phyloP scores from a whole-genome alignment of 2,329 filamentous ascomycete genomes.

The Colletotrichum simmondsii region DNA sequence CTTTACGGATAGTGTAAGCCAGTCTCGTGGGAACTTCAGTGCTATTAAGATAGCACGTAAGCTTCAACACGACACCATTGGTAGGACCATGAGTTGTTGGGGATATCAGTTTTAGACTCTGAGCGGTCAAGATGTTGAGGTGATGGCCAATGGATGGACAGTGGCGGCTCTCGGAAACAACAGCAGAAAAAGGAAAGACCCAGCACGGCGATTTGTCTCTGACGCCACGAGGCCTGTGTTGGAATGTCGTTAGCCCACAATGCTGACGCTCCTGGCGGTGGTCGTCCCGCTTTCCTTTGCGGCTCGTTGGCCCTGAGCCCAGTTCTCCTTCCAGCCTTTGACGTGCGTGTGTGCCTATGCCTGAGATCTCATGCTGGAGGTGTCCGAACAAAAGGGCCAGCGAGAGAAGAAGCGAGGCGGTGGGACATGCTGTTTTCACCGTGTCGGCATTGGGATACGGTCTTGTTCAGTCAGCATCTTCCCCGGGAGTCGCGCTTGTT shows the following conservation, averaged over 20 bases:
- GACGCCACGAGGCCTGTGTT: conserved; percentile 14
- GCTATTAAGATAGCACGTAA: background rate
- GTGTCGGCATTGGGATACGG: background rate
- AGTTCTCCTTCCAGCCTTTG: background rate
- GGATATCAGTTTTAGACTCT: background rate
- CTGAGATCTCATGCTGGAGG: background rate
- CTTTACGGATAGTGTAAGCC: conserved; percentile 13
- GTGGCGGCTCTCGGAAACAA: background rate
- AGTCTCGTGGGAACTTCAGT: conserved; percentile 3
- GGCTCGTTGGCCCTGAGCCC: background rate
- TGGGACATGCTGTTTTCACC: background rate
- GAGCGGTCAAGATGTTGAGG: conserved; percentile 3
- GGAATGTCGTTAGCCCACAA: conserved; percentile 9
- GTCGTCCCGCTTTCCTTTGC: conserved; percentile 8
- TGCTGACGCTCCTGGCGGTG: background rate
- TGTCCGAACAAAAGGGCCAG: background rate
- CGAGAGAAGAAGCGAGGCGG: conserved; percentile 13
- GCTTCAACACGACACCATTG: background rate
- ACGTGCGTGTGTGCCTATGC: background rate
- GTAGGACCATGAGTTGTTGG: conserved; percentile 1
- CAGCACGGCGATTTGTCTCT: background rate
- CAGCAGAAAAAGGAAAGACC: conserved; percentile 3
- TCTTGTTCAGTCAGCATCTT: background rate
- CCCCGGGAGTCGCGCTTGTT: background rate
- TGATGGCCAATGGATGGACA: background rate